Evolutionary conservation across 805 yeast species (phyloP), one percentile per base, ranked within the genome.

Genomic region (Lachancea cidri): DNA sequence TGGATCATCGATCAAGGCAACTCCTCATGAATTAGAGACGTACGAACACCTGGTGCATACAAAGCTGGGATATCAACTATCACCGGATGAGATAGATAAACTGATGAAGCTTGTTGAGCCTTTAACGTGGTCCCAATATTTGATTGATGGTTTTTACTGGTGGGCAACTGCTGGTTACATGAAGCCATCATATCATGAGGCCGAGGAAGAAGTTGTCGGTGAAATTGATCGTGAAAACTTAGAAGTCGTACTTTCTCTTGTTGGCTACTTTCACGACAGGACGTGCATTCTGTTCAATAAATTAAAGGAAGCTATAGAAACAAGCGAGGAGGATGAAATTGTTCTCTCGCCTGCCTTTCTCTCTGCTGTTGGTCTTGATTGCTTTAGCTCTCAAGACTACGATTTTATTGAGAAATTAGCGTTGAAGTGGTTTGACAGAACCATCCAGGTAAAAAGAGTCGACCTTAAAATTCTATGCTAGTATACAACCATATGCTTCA

Each of bases 381-480:
- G 65, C 35, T 63, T 63, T 36, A 60, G 65, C 41, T n/a, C 33
- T 17, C 57, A 55, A 32, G 66, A 63, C 42, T 45, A 50, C 18
- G 35, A 42, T 14, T 58, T 62, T 39, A 35, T 62, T 3, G 37
- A 48, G 25, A 33, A 41, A 22, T 33, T 61, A 14, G 46, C 55
- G 14, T 32, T 41, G 16, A 45, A 42, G 30, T 54, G 59, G 58
- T 57, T 57, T 35, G 34, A 52, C 3, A 54, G 35, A 33, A 17
- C 33, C 11, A 16, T 44, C 18, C 34, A 33, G 18, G 44, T 38
- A 4, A 38, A 15, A 24, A 34, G 38, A 14, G 18, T 44, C 8
- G 47, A 44, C 27, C 34, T 38, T 17, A 38, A 30, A 32, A 9
- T 38, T 7, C 13, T 38, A 25, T 38, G 40, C 30, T 44, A 36